Percentiles rank a stretch among this genome's conserved stretches.
Conservation (phyloP, 1,139 yeast species). For the Hemisphaericaspora xylofermentans region DNA sequence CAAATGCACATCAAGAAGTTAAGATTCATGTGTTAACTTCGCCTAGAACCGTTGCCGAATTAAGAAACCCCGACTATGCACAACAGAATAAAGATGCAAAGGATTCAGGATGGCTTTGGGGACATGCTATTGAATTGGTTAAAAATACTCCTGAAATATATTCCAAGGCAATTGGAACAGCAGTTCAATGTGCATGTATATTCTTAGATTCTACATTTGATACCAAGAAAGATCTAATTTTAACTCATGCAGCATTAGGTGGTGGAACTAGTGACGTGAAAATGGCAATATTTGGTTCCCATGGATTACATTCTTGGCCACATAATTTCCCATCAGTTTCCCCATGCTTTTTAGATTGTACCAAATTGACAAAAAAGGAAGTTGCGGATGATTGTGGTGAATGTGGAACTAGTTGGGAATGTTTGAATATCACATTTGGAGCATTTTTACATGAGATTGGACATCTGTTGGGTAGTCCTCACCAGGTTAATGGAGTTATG, state of each 20-base stretch:
- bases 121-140: constrained; percentile 76
- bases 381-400: constrained; percentile 88
- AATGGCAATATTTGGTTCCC: constrained; percentile 91
- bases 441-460: constrained; percentile 97
- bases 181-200: constrained; percentile 80
- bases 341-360: constrained; percentile 69
- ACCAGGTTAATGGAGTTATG: constrained; percentile 89
- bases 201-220: constrained; percentile 88
- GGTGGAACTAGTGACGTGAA: constrained; percentile 74
- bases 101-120: constrained; percentile 72
- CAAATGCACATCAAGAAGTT: constrained; percentile 58
- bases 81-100: constrained; percentile 80
- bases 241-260: constrained; percentile 93
- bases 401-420: constrained; percentile 90
- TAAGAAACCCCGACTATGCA: constrained; percentile 77
- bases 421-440: constrained; percentile 81
- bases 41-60: constrained; percentile 63
- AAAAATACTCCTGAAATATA: constrained; percentile 32
- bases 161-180: constrained; percentile 25
- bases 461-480: constrained; percentile 87
- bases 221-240: constrained; percentile 51
- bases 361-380: constrained; percentile 58
- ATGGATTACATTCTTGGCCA: constrained; percentile 91
- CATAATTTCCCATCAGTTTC: constrained; percentile 66
- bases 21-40: constrained; percentile 75